Evolutionary conservation across 23 red algal species (phyloP).

Genomic region (Pyropia yezoensis): DNA sequence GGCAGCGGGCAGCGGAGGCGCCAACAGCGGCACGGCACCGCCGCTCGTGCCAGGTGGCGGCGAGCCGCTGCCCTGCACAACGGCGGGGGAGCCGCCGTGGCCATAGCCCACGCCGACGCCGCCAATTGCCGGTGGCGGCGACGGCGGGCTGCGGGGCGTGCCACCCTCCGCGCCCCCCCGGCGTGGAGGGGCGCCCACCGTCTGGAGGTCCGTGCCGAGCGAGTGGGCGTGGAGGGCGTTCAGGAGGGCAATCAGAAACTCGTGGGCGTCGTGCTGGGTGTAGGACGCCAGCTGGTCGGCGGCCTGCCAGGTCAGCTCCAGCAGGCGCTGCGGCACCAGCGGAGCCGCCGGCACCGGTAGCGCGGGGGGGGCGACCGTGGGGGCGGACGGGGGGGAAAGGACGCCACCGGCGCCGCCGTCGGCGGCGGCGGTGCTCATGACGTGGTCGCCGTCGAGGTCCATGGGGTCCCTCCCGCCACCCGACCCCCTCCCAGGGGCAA

Average conservation of each 20-base stretch:
- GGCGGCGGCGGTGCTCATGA: neutral
- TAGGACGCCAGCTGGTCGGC: constrained; percentile 77
- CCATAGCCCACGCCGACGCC: too few species aligned
- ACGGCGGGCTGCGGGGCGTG: too few species aligned
- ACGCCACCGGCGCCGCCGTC: neutral
- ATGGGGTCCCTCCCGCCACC: constrained; percentile 8
- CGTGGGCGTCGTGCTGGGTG: constrained; percentile 91
- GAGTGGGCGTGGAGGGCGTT: constrained; percentile 67
- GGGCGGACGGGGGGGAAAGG: neutral
- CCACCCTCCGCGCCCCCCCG: too few species aligned
- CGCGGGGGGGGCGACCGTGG: neutral
- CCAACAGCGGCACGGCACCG: too few species aligned
- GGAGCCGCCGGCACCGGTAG: neutral
- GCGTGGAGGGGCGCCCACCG: too few species aligned
- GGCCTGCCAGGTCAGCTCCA: constrained; percentile 80
- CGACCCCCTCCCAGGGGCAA: neutral
- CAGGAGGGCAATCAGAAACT: constrained; percentile 65
- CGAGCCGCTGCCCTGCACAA: too few species aligned
- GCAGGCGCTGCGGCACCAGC: constrained; percentile 61
- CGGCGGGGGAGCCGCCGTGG: too few species aligned
- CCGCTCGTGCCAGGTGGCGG: too few species aligned
- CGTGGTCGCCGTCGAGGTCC: too few species aligned
- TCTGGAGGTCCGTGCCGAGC: too few species aligned
- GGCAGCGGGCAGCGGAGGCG: too few species aligned
- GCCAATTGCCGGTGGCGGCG: too few species aligned